A percentile compares a stretch with the other conserved stretches of the same genome.
phyloP scores from a whole-genome alignment of 2,329 filamentous ascomycete genomes.

The Cryphonectria nitschkei region DNA sequence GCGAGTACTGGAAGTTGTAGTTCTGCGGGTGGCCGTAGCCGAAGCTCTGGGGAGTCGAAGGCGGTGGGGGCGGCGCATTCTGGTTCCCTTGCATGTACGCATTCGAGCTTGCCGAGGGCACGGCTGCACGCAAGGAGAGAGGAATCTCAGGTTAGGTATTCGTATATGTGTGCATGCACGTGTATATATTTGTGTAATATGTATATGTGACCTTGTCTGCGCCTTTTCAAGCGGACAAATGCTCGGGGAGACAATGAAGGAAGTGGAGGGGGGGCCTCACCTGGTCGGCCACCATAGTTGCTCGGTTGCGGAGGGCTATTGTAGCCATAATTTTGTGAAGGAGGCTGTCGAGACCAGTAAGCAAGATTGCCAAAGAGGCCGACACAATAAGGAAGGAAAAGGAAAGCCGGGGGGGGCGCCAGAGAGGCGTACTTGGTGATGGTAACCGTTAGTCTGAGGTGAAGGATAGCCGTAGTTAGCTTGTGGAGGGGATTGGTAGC shows the following conservation, averaged over 20 bases:
- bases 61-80: conserved; percentile 67
- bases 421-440: conserved; percentile 40
- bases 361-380: not conserved
- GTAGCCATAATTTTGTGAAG: conserved; percentile 49
- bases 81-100: conserved; percentile 61
- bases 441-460: conserved; percentile 41
- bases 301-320: conserved; percentile 42
- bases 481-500: conserved; percentile 55
- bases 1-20: conserved; percentile 89
- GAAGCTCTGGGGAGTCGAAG: conserved; percentile 70
- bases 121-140: conserved; percentile 11
- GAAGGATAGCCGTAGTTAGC: conserved; percentile 36
- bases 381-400: not conserved
- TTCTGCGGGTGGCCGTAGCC: conserved; percentile 77
- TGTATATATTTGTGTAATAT: not conserved
- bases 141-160: conserved; percentile 13
- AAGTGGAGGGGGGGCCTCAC: conserved; percentile 40
- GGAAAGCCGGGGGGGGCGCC: too few relatives aligned
- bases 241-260: not conserved
- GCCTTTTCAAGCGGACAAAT: not conserved
- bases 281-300: conserved; percentile 51
- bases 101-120: conserved; percentile 45
- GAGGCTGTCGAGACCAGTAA: conserved; percentile 38
- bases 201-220: not conserved
- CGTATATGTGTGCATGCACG: not conserved